These are phyloP conservation scores for Boletus coccyginus DNA, from an alignment of 768 basidiomycete genomes.

Conservation along the genomic window DNA sequence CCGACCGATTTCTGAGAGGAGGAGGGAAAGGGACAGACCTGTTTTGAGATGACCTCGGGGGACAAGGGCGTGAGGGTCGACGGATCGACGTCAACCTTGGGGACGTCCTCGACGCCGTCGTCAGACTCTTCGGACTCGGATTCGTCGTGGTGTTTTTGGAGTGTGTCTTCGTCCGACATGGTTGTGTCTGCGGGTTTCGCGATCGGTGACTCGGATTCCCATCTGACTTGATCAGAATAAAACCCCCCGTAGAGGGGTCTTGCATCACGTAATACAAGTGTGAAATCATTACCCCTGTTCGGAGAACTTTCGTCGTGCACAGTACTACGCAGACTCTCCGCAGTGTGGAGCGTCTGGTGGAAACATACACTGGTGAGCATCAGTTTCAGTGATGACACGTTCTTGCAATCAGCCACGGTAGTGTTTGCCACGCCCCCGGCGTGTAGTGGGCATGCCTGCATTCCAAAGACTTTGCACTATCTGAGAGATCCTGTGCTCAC, in stretches of 20 bases:
- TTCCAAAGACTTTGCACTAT: not conserved
- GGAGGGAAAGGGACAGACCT: constrained; percentile 46
- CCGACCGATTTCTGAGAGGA: not conserved
- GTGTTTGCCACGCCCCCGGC: no score
- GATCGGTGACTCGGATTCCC: constrained; percentile 15
- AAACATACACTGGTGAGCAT: not conserved
- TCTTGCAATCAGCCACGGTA: not conserved
- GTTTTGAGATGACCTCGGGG: constrained; percentile 88
- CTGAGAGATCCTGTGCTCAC: not conserved
- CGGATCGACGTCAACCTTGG: constrained; percentile 73
- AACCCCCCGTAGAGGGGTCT: constrained; percentile 11
- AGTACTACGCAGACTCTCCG: no score
- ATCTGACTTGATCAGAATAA: constrained; percentile 13
- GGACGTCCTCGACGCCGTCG: constrained; percentile 50
- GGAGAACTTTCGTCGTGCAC: not conserved
- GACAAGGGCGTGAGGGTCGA: constrained; percentile 84
- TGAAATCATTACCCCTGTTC: no score
- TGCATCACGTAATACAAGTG: constrained; percentile 18
- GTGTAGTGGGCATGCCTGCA: not conserved
- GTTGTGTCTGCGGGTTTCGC: constrained; percentile 9
- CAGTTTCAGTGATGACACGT: not conserved
- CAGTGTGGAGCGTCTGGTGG: not conserved
- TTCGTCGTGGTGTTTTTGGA: constrained; percentile 60
- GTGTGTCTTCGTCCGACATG: constrained; percentile 72
- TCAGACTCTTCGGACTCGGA: constrained; percentile 73